Base-by-base conservation (phyloP, 345 rosid species). In the Anastatica hierochuntica region DNA sequence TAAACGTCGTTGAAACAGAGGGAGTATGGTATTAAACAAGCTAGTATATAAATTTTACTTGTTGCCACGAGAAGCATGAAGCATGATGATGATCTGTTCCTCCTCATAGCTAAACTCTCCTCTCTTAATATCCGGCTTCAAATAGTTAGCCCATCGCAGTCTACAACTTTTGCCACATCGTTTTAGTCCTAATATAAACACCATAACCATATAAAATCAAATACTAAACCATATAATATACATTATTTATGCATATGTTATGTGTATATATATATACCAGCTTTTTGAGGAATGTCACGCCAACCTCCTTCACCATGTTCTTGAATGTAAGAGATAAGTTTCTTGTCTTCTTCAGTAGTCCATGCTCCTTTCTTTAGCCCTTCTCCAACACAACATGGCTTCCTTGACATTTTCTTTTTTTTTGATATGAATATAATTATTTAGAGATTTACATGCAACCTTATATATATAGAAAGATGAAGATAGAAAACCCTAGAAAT, bases 101-200 rank as follows among this genome's bases (percentile, higher is more conserved):
- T 65, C 75, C 23, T 71, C 63, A 1, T 8, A 46, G 50, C 64
- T 60, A 42, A 65, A 71, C 11, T 44, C 61, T 26, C 68, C 64
- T 49, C 64, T 71, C 40, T 60, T 71, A 8, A 65, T 55, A 38
- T 60, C 45, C 2, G 70, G 71, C 23, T 59, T 53, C 9, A 70
- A 58, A 27, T 64, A 64, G 41, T 64, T 70, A 5, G 50, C 10
- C 67, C 71, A 70, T 31, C 67, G 43, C 40, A 70, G 23, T 56
- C 74, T 58, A 43, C 70, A 70, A 40, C 74, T 70, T 62, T 70
- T 70, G 34, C 71, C 74, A 30, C 67, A 60, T 41, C 67, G 63
- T 57, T 60, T 53, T 0, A 70, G 43, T 12, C 70, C 74, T 70
- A 37, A 33, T 27, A 3, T 70, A 50, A 27, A 27, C 31, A 27